A percentile compares a stretch with the other conserved stretches of the same genome.
phyloP scores from a whole-genome alignment of 176 grass and related monocot genomes.

The Triticum urartu region DNA sequence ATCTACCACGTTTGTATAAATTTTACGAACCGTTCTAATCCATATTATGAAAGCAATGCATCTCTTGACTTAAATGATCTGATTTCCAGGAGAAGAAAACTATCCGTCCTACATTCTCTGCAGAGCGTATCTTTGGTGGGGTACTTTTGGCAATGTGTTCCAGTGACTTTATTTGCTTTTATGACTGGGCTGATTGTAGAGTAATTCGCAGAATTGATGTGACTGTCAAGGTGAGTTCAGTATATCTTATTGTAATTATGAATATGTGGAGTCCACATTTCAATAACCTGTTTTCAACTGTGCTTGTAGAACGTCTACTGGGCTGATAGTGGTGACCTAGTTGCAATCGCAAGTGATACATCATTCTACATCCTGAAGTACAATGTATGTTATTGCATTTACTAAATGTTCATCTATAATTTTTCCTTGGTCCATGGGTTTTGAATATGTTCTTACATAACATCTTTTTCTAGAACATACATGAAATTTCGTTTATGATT shows the following conservation, averaged over 20 bases:
- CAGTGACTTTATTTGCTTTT: constrained; percentile 98
- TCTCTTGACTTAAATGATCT: constrained; percentile 20
- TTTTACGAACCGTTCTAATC: neutral
- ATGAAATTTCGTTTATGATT: constrained; percentile 3
- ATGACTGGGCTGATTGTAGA: constrained; percentile 96
- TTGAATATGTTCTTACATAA: neutral
- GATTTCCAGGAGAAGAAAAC: constrained; percentile 91
- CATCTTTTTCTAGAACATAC: neutral
- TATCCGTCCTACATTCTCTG: constrained; percentile 82
- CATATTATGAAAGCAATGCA: neutral
- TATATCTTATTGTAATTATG: constrained; percentile 10
- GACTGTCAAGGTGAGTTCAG: constrained; percentile 75
- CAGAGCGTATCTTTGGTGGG: constrained; percentile 91
- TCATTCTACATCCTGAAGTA: constrained; percentile 99
- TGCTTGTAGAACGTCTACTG: constrained; percentile 84
- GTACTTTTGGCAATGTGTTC: constrained; percentile 92
- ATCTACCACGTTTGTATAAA: neutral
- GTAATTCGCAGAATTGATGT: constrained; percentile 94
- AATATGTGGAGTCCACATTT: constrained; percentile 4
- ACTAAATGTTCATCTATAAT: constrained; percentile 27
- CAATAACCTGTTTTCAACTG: neutral
- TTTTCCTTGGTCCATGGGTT: neutral
- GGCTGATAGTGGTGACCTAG: constrained; percentile 95
- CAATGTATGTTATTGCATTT: constrained; percentile 64
- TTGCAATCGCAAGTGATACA: constrained; percentile 92